phyloP scores from a whole-genome alignment of 2,329 filamentous ascomycete genomes.

The Endoconidiophora polonica region DNA sequence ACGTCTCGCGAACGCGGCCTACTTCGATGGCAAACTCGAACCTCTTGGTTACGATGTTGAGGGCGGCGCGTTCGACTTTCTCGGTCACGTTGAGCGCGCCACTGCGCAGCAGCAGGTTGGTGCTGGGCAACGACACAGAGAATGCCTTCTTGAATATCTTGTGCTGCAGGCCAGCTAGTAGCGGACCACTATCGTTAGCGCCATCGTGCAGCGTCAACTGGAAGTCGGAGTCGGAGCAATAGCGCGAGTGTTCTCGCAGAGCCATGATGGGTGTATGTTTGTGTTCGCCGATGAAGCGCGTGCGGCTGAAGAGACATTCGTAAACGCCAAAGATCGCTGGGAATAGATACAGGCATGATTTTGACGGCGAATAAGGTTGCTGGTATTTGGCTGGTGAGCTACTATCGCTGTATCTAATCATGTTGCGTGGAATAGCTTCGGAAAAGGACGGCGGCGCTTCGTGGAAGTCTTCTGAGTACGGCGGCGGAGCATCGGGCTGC shows the following conservation, averaged over 20 bases:
- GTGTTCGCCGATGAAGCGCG: constrained; percentile 8
- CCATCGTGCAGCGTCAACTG: constrained; percentile 8
- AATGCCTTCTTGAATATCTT: background rate
- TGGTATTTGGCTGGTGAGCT: background rate
- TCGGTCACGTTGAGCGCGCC: constrained; percentile 9
- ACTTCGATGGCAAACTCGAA: constrained; percentile 23
- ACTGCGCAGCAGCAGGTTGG: background rate
- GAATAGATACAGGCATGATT: constrained; percentile 3
- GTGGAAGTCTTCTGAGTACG: background rate
- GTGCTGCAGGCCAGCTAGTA: constrained; percentile 6
- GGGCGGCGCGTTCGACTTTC: constrained; percentile 11
- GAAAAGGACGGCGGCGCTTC: background rate
- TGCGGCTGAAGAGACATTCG: constrained; percentile 4
- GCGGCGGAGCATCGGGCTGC: background rate
- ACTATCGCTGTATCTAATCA: background rate
- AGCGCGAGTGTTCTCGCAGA: constrained; percentile 1
- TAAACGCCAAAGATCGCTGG: constrained; percentile 10
- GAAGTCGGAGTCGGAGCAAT: background rate
- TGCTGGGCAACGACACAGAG: constrained; percentile 12
- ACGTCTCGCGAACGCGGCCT: constrained; percentile 20
- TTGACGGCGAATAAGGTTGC: background rate
- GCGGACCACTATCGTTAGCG: background rate
- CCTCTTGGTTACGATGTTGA: constrained; percentile 13
- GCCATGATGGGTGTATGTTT: constrained; percentile 6
- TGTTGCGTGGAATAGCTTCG: background rate